Percentiles rank a stretch among this genome's conserved stretches.
Evolutionary conservation across 208 protist genomes (phyloP).

Genomic region (Blechomonas ayalai): DNA sequence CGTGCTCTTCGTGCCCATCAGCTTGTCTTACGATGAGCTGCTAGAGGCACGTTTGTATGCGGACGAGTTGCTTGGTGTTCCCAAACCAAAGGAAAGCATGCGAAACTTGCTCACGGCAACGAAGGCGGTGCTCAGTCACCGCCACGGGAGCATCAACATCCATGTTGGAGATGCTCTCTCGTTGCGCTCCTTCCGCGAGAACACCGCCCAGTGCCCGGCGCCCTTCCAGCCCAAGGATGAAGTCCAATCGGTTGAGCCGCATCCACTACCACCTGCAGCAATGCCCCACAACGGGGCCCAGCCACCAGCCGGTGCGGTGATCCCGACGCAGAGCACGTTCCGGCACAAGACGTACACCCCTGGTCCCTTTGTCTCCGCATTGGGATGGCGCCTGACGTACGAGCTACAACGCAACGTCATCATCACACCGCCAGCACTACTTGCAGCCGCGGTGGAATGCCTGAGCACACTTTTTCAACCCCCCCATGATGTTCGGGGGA

Average conservation of each 20-base stretch:
- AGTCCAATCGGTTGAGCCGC: background rate
- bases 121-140: constrained; percentile 28
- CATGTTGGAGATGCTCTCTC: constrained; percentile 74
- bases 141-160: constrained; percentile 79
- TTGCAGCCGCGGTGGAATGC: constrained; percentile 56
- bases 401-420: constrained; percentile 61
- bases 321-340: too few species aligned
- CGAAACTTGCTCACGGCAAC: constrained; percentile 61
- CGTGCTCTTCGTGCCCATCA: constrained; percentile 77
- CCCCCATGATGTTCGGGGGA: constrained; percentile 4
- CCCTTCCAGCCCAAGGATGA: constrained; percentile 27
- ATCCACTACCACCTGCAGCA: background rate
- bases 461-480: too few species aligned
- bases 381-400: constrained; percentile 60
- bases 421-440: constrained; percentile 69
- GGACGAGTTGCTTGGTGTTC: constrained; percentile 82
- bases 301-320: too few species aligned
- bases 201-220: constrained; percentile 23
- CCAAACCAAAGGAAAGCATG: constrained; percentile 73
- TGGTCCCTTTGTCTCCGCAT: constrained; percentile 24
- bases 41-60: constrained; percentile 75
- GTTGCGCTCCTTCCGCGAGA: constrained; percentile 25
- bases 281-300: too few species aligned
- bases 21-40: constrained; percentile 86
- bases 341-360: too few species aligned